Base-by-base conservation (phyloP, 306 rosid species). In the Sphenostylis stenocarpa region DNA sequence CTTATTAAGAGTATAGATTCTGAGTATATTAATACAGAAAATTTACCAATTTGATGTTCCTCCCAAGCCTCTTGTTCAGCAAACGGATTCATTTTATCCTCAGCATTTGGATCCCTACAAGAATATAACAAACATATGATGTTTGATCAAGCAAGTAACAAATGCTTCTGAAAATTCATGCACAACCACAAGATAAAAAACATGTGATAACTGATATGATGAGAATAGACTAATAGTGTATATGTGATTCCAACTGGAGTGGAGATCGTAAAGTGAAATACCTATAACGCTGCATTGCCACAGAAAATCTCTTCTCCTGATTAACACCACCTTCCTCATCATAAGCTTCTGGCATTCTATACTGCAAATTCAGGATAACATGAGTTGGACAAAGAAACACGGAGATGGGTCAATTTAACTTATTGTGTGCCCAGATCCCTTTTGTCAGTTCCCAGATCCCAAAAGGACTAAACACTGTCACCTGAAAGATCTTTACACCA, bases 51-150 rank as follows among this genome's bases (percentile, higher is more conserved):
- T 84, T 95, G 99, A 75, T 95, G 94, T 24, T 95, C 97, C 85
- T 92, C 97, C 99, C 99, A 92, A 23, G 99, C 99, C 75, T 95
- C 99, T 81, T 95, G 97, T 84, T 92, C 97, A 45, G 97, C 91
- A 80, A 88, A 88, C 38, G 96, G 93, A 66, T 90, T 91, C 97
- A 94, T 90, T 85, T 91, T 94, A 13, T 94, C 96, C 61, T 82
- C 99, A 65, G 97, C 89, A 78, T 77, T 68, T 19, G 69, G 44
- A 68, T 92, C 97, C 85, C 97, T 91, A 63, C 11, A 81, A 67
- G n/a, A 67, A 49, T 20, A 76, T 83, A 43, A 19, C 47, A 23
- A 53, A 41, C 41, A 47, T 71, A 80, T 77, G 16, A 33, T 15
- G 55, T 72, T 19, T 72, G 12, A 36, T 72, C 61, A 48, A 66